Conservation (phyloP, 2,329 filamentous ascomycete genomes). For the Orbilia blumenaviensis region DNA sequence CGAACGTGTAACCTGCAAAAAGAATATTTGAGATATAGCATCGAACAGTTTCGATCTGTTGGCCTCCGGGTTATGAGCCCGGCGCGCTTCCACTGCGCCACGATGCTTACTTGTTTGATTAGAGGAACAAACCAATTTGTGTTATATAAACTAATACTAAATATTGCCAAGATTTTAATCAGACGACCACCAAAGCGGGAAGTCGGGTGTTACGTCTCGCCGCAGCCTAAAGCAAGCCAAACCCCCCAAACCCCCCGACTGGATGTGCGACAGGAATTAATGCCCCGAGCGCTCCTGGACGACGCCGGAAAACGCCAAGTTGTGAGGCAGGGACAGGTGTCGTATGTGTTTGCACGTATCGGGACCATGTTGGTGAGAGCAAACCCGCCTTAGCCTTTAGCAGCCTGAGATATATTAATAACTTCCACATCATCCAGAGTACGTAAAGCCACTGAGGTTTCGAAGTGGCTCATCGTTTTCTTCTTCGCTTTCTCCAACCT, state of each 20-base stretch:
- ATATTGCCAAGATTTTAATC: conserved; percentile 15
- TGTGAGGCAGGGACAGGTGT: conserved; percentile 42
- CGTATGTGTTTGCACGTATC: conserved; percentile 36
- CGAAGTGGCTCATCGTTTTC: conserved; percentile 14
- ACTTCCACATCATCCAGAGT: conserved; percentile 51
- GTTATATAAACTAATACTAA: neutral
- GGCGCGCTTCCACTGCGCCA: conserved; percentile 54
- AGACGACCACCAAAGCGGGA: neutral
- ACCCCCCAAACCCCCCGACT: conserved; percentile 12
- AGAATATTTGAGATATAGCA: conserved; percentile 29
- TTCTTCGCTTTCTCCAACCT: conserved; percentile 1
- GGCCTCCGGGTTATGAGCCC: conserved; percentile 54
- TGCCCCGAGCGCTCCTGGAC: neutral
- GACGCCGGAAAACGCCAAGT: conserved; percentile 8
- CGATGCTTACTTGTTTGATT: conserved; percentile 43
- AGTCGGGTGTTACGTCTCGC: conserved; percentile 19
- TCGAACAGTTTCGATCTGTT: conserved; percentile 55
- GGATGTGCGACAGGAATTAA: conserved; percentile 27
- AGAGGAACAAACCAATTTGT: neutral
- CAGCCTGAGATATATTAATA: conserved; percentile 38
- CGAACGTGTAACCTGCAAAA: conserved; percentile 41
- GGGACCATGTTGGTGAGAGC: conserved; percentile 34
- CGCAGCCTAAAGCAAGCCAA: conserved; percentile 15
- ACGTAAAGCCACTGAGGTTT: conserved; percentile 27
- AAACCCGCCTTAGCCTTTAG: conserved; percentile 17